Conservation (phyloP, 1,139 yeast species). For the Geotrichum reessii region DNA sequence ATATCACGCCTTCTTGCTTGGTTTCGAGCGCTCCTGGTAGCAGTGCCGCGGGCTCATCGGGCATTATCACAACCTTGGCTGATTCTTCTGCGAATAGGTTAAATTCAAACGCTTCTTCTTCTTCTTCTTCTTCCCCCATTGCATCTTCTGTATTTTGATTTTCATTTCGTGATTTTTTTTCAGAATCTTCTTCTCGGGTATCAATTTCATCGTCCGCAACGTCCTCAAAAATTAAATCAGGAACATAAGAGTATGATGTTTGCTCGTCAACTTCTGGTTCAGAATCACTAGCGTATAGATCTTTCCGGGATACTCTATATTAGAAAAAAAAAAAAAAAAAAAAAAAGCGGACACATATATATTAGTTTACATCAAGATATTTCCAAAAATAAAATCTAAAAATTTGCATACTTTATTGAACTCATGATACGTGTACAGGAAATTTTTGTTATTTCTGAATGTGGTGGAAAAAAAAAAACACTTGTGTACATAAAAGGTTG, state of each 20-base stretch:
- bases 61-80: constrained; percentile 14
- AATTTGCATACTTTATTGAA: constrained; percentile 4
- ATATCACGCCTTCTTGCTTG: constrained; percentile 12
- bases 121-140: not conserved
- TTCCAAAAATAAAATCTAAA: not conserved
- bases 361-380: not conserved
- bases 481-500: not conserved
- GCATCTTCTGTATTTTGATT: constrained; percentile 9
- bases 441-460: not conserved
- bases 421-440: constrained; percentile 5
- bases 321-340: no score
- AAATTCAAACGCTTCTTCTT: constrained; percentile 15
- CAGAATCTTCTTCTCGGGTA: constrained; percentile 60
- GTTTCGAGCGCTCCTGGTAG: constrained; percentile 21
- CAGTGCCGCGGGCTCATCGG: constrained; percentile 21
- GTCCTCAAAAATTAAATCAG: constrained; percentile 27
- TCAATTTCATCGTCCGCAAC: constrained; percentile 90
- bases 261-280: constrained; percentile 3
- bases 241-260: constrained; percentile 14
- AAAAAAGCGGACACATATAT: not conserved
- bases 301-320: constrained; percentile 24
- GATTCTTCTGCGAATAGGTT: constrained; percentile 3
- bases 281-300: constrained; percentile 18
- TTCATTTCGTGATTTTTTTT: constrained; percentile 37
- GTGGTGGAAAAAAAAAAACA: not conserved